Percentiles rank a stretch among this genome's conserved stretches.
phyloP scores from a whole-genome alignment of 768 basidiomycete species.

The Mrakia blollopis region DNA sequence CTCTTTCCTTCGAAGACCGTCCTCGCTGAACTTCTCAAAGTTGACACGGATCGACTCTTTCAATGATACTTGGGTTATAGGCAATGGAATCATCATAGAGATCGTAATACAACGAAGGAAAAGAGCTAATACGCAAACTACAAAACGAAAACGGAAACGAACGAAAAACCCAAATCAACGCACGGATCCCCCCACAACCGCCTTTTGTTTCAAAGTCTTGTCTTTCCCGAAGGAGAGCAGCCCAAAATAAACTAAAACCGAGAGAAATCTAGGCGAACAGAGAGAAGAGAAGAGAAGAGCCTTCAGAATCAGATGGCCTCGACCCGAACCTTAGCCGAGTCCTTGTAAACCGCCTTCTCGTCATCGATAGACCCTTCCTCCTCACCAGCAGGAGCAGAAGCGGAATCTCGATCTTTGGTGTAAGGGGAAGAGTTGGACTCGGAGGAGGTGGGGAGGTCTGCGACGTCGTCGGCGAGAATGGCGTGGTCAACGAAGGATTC shows the following conservation, averaged over 20 bases:
- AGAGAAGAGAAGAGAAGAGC: no score
- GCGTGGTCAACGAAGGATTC: conserved; percentile 45
- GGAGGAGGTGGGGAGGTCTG: not conserved
- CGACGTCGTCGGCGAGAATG: conserved; percentile 32
- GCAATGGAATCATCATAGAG: not conserved
- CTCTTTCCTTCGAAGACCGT: no score
- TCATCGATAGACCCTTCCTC: not conserved
- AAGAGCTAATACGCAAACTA: no score
- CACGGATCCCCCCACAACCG: not conserved
- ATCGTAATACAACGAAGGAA: not conserved
- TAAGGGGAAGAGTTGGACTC: not conserved
- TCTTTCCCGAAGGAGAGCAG: not conserved
- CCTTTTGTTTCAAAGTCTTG: not conserved
- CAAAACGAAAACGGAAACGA: no score
- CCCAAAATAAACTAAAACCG: not conserved
- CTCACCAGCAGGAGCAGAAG: not conserved
- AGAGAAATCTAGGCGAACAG: no score
- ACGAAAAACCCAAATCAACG: no score
- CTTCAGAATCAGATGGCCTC: not conserved
- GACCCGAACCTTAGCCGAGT: not conserved
- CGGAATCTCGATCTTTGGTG: not conserved
- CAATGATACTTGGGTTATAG: no score
- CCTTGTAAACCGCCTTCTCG: conserved; percentile 16
- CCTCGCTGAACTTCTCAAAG: no score
- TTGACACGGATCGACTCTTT: no score